Percentiles rank a stretch among this genome's conserved stretches.
phyloP scores from a whole-genome alignment of 768 basidiomycete genomes.

The Glaciozyma martinii region DNA sequence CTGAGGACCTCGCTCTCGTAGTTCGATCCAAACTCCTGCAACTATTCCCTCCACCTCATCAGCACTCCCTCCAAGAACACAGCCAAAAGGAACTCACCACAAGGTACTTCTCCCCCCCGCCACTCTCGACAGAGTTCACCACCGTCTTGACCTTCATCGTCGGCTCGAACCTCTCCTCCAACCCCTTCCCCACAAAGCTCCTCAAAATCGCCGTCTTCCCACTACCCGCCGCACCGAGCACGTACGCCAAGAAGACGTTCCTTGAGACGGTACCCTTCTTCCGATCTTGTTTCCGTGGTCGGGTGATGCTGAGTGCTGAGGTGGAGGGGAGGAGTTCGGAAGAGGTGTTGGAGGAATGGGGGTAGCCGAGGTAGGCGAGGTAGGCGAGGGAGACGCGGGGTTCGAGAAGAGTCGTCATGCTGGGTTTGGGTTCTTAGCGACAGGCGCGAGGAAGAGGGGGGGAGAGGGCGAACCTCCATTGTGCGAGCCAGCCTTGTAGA shows the following conservation, averaged over 20 bases:
- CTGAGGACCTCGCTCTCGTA: slow-evolving; percentile 86
- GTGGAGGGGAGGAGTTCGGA: slow-evolving; percentile 45
- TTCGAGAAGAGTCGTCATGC: slow-evolving; percentile 95
- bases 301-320: slow-evolving; percentile 71
- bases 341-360: slow-evolving; percentile 49
- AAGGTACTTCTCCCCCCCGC: slow-evolving; percentile 89
- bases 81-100: slow-evolving; percentile 56
- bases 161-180: slow-evolving; percentile 64
- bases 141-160: slow-evolving; percentile 71
- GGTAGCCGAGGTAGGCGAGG: slow-evolving; percentile 89
- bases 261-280: slow-evolving; percentile 63
- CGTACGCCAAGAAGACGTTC: slow-evolving; percentile 79
- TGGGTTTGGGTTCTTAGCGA: slow-evolving; percentile 36
- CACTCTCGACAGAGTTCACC: slow-evolving; percentile 89
- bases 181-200: slow-evolving; percentile 76
- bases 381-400: slow-evolving; percentile 85
- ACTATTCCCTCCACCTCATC: slow-evolving; percentile 44
- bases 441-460: background rate
- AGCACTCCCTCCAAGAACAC: background rate
- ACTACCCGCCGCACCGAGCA: slow-evolving; percentile 89
- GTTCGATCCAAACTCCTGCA: slow-evolving; percentile 94
- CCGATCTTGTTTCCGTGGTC: slow-evolving; percentile 72
- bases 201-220: slow-evolving; percentile 85
- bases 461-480: slow-evolving; percentile 71
- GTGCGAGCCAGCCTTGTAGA: slow-evolving; percentile 94